A percentile compares a stretch with the other conserved stretches of the same genome.
phyloP scores from a whole-genome alignment of 225 moss, liverwort and hornwort species.

The Polytrichum formosum region DNA sequence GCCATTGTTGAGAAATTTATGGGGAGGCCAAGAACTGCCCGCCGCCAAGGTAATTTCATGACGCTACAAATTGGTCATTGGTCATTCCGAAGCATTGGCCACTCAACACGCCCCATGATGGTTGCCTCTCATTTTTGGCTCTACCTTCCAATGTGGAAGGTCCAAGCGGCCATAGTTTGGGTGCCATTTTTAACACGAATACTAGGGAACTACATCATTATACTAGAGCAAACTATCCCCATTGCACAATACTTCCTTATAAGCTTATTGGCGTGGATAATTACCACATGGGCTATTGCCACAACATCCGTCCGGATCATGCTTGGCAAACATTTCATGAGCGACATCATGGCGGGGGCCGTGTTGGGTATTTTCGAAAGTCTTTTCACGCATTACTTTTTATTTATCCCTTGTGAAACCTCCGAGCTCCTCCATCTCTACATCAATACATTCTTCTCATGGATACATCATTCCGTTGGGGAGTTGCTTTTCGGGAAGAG shows the following conservation, averaged over 20 bases:
- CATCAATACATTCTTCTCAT: conserved; percentile 24
- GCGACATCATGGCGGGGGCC: conserved; percentile 69
- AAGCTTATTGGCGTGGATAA: conserved; percentile 20
- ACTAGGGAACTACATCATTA: conserved; percentile 16
- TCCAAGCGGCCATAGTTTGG: conserved; percentile 28
- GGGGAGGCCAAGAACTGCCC: conserved; percentile 47
- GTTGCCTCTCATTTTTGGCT: conserved; percentile 53
- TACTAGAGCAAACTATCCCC: conserved; percentile 23
- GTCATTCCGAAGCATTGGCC: conserved; percentile 75
- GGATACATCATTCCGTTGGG: conserved; percentile 23
- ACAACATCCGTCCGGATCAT: conserved; percentile 67
- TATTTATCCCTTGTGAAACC: conserved; percentile 34
- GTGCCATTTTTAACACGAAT: conserved; percentile 16
- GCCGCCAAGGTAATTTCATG: conserved; percentile 61
- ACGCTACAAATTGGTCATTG: conserved; percentile 60
- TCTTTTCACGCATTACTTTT: conserved; percentile 43
- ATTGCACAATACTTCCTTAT: conserved; percentile 29
- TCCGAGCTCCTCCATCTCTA: conserved; percentile 46
- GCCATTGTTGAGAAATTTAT: conserved; percentile 46
- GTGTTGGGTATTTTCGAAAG: conserved; percentile 62
- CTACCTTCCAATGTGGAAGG: conserved; percentile 60
- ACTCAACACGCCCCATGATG: conserved; percentile 68
- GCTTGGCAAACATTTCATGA: conserved; percentile 75
- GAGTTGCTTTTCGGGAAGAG: conserved; percentile 10
- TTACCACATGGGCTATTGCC: conserved; percentile 55